phyloP scores from a whole-genome alignment of 306 rosid genomes.

The Cucurbita pepo region DNA sequence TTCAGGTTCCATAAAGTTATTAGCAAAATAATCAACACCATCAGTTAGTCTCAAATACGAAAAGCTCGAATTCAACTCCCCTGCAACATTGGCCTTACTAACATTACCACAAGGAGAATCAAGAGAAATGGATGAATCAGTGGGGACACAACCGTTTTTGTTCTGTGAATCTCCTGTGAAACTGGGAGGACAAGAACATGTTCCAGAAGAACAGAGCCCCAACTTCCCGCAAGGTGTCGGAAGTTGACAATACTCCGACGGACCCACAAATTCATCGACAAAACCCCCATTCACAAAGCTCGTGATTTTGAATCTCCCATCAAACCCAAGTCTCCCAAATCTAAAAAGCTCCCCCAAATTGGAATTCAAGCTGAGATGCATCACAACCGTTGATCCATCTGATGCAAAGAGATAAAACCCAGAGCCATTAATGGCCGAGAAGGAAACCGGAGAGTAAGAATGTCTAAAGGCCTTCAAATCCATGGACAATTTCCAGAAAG shows the following conservation, averaged over 20 bases:
- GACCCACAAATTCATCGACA: conserved; percentile 45
- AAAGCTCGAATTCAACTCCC: conserved; percentile 21
- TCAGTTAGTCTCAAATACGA: conserved; percentile 36
- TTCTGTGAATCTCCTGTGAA: conserved; percentile 30
- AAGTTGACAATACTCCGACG: conserved; percentile 33
- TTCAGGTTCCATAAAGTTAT: conserved; percentile 26
- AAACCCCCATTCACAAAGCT: conserved; percentile 28
- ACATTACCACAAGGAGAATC: conserved; percentile 26
- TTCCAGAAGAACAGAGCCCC: conserved; percentile 38
- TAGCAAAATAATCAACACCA: conserved; percentile 35
- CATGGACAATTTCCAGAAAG: conserved; percentile 68
- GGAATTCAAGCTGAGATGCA: conserved; percentile 15
- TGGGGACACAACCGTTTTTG: conserved; percentile 44
- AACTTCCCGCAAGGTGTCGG: conserved; percentile 51
- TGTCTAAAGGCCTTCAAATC: conserved; percentile 19
- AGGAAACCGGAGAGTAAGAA: conserved; percentile 25
- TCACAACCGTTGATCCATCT: conserved; percentile 28
- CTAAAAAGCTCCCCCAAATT: conserved; percentile 15
- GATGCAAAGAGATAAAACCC: conserved; percentile 45
- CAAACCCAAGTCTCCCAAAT: conserved; percentile 34
- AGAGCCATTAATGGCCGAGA: conserved; percentile 34
- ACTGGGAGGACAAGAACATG: conserved; percentile 59
- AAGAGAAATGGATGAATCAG: conserved; percentile 31
- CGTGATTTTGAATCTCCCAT: conserved; percentile 38
- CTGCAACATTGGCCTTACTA: not conserved